Conservation (phyloP, 2,329 filamentous ascomycete genomes). For the Penicillium griseofulvum region DNA sequence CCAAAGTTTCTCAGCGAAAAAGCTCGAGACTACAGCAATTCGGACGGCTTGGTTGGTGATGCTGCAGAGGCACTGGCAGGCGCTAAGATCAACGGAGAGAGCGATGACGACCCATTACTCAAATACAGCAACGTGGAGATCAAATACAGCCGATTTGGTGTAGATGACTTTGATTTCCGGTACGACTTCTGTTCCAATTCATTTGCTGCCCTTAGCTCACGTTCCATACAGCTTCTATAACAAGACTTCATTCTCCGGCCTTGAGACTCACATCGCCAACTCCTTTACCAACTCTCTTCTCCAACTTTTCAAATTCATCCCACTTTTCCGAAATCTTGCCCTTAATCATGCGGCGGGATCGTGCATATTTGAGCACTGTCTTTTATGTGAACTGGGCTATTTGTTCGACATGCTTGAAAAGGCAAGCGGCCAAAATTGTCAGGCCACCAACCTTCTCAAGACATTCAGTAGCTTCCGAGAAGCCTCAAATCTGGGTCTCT, state of each 20-base stretch:
- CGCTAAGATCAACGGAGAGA: conserved; percentile 65
- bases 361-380: conserved; percentile 77
- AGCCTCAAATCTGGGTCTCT: conserved; percentile 70
- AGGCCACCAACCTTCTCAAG: conserved; percentile 91
- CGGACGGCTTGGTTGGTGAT: conserved; percentile 50
- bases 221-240: conserved; percentile 74
- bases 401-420: conserved; percentile 98
- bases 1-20: conserved; percentile 96
- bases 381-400: conserved; percentile 92
- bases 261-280: conserved; percentile 95
- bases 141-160: conserved; percentile 97
- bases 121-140: conserved; percentile 96
- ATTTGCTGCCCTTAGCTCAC: conserved; percentile 58
- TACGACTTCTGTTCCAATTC: conserved; percentile 72
- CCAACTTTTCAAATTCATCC: conserved; percentile 88
- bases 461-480: conserved; percentile 81
- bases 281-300: conserved; percentile 92
- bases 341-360: conserved; percentile 83
- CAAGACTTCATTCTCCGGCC: conserved; percentile 81
- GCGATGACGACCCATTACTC: conserved; percentile 76
- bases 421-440: conserved; percentile 87
- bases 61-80: conserved; percentile 65
- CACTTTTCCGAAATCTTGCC: conserved; percentile 80
- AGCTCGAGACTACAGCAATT: conserved; percentile 61
- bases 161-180: conserved; percentile 99